Evolutionary conservation across 75 land plant genomes (phyloP).

Genomic region (Cunninghamia lanceolata): DNA sequence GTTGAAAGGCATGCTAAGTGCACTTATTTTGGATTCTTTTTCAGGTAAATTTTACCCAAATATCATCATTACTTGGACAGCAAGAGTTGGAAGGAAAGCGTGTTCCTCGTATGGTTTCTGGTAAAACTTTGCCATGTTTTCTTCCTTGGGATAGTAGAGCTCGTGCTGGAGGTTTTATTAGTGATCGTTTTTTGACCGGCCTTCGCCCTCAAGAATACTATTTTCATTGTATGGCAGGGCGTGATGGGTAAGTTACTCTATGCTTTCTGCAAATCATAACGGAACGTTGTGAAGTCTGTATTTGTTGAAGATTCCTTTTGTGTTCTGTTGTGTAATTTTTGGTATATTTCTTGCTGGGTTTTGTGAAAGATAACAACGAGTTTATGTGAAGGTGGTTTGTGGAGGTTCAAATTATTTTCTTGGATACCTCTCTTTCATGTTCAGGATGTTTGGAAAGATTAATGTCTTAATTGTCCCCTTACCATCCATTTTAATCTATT

Average conservation of each 20-base stretch:
- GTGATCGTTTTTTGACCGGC: slow-evolving; percentile 89
- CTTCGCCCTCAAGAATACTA: slow-evolving; percentile 96
- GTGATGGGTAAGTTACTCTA: slow-evolving; percentile 77
- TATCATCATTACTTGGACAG: slow-evolving; percentile 85
- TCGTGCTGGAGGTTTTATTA: slow-evolving; percentile 91
- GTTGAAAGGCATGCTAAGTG: neutral
- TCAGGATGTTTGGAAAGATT: neutral
- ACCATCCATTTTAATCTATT: neutral
- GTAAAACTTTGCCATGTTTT: slow-evolving; percentile 95
- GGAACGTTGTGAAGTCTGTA: neutral
- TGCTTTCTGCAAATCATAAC: slow-evolving; percentile 2
- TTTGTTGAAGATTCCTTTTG: neutral
- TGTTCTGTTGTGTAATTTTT: neutral
- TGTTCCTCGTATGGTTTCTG: slow-evolving; percentile 96
- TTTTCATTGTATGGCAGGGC: slow-evolving; percentile 99
- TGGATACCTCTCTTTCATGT: neutral
- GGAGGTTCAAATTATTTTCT: neutral
- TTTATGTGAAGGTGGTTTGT: neutral
- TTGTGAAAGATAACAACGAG: neutral
- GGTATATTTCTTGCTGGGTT: neutral
- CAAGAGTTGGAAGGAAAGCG: slow-evolving; percentile 98
- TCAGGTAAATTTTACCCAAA: slow-evolving; percentile 93
- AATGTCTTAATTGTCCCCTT: neutral
- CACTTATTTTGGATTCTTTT: slow-evolving; percentile 1
- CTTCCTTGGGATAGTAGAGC: slow-evolving; percentile 88